Base-by-base conservation (phyloP, 202 grass and related monocot species). In the Elaeis oleifera region DNA sequence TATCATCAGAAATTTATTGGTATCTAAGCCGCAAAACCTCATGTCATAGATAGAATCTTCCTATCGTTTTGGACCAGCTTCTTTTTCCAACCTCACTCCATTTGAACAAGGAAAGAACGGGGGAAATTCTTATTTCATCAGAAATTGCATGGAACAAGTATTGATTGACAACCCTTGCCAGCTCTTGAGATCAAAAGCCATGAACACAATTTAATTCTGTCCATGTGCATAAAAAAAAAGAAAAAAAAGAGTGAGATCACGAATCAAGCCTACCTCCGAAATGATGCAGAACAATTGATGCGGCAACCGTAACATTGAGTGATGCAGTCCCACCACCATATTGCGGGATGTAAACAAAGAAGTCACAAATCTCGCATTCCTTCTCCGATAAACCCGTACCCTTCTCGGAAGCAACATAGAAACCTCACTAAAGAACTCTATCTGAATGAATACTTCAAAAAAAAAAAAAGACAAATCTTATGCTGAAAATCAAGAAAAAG, bases 221-320 rank as follows among this genome's bases (percentile, higher is more conserved):
- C 9, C 2, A 44, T 44, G 36, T 19, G 7, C 11, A 9, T 9
- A 57, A 5, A n/a, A 44, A 13, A 53, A 53, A 29, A 14, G 4
- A 23, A 23, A 20, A 20, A 20, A 20, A 20, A 20, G 20, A 20
- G 20, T 53, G 14, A 16, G 4, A 11, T 7, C 15, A 52, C 0
- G 23, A 54, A 27, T 55, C 28, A 68, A 59, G 8, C 49, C 74
- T 79, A 92, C 84, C 84, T 0, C 59, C 92, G 51, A 91, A 91
- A 48, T 96, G 92, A 22, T 96, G 92, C 23, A 96, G 73, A 71
- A 89, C 84, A 52, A 96, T 96, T 7, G 92, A 91, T 39, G 87
- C 92, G 26, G 87, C 92, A 69, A 96, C 84, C 1, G 87, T 91
- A 74, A 96, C 92, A 74, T 91, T 96, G 18, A 91, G 87, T 23